Base-by-base conservation (phyloP, 2,329 filamentous ascomycete species). In the Trichoderma cornu-damae region DNA sequence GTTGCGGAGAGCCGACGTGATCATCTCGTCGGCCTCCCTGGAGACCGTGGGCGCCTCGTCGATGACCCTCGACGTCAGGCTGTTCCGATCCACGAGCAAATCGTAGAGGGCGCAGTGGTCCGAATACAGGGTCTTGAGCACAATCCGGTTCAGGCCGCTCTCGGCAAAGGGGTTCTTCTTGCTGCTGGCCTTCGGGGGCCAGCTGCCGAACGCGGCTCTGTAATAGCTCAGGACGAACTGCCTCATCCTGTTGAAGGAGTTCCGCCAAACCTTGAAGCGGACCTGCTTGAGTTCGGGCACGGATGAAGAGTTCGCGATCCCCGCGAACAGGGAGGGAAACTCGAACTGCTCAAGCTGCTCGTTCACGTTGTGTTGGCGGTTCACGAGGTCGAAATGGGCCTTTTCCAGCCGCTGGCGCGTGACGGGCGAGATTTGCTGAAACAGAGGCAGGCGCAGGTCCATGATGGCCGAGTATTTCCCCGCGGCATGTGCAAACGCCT, bases 131-230 rank as follows among this genome's bases (percentile, higher is more conserved):
- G 89, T 86, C 67, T 85, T 84, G 40, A 96, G 77, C 5, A 96
- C 89, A 43, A 90, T 73, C 22, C 94, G 82, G 70, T 96, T 96
- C 20, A 97, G 79, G 0, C 93, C 93, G 63, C 85, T 89, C 64
- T 92, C 90, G 26, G 88, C 86, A 62, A 96, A 90, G 1, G 86
- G 82, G 68, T 96, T 96, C 80, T 95, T 96, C 79, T 95, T 96
- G 65, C 86, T 93, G 65, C 82, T 88, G 2, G 91, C 90, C 70
- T 94, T 96, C 7, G 94, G 93, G 2, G 94, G 92, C 93, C 93
- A 95, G 69, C 79, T 85, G 18, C 81, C 81, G 56, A 85, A 80
- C 3, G 76, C 74, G 11, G 74, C 67, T 69, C 82, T 85, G 68
- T 84, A 84, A 70, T 91, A 86, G 61, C 79, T 76, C 50, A 91